A percentile compares a stretch with the other conserved stretches of the same genome.
Conservation (phyloP, 495 filamentous ascomycete genomes). For the Chaetomium fimeti region DNA sequence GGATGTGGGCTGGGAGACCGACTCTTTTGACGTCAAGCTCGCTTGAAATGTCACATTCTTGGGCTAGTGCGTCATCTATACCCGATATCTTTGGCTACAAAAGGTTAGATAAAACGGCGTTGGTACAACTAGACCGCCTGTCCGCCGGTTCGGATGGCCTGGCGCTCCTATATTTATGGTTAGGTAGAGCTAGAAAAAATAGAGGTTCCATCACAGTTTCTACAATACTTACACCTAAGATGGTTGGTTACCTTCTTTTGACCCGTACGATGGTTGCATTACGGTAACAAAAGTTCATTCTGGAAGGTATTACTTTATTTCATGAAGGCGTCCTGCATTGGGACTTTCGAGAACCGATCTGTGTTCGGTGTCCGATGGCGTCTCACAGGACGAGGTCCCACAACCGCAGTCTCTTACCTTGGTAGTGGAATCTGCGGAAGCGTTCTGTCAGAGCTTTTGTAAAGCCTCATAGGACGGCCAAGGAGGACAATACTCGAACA, state of each 20-base stretch:
- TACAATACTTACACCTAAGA: too few relatives aligned
- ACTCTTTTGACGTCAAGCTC: background rate
- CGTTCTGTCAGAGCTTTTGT: background rate
- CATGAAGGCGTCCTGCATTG: background rate
- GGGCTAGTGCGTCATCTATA: background rate
- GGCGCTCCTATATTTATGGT: background rate
- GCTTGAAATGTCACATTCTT: background rate
- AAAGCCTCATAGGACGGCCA: background rate
- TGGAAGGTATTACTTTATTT: too few relatives aligned
- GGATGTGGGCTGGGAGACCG: constrained; percentile 7
- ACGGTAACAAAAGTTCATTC: too few relatives aligned
- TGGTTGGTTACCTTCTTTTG: too few relatives aligned
- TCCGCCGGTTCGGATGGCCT: background rate
- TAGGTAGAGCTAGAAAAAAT: background rate
- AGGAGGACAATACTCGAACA: constrained; percentile 9
- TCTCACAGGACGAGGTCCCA: background rate
- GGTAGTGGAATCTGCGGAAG: background rate
- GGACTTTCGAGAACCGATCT: background rate
- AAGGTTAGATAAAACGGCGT: background rate
- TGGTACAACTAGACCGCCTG: background rate
- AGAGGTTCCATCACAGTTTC: background rate
- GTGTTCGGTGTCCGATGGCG: background rate
- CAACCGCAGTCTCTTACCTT: background rate
- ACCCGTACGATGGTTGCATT: too few relatives aligned
- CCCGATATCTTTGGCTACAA: background rate